Conservation (phyloP, 352 stramenopile genomes). For the Globisporangium sylvaticum region DNA sequence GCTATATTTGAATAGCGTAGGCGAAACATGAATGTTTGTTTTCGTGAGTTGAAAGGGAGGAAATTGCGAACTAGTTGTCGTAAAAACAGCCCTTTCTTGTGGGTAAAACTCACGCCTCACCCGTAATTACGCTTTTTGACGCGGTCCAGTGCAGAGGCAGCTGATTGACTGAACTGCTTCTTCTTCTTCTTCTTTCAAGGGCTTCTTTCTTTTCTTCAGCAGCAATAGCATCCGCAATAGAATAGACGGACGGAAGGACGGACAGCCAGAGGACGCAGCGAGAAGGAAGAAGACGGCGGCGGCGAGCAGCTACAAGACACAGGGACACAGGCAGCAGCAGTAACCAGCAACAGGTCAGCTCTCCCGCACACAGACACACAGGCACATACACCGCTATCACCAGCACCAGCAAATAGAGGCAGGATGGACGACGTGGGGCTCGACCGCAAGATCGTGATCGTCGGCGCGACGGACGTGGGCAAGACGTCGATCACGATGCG, state of each 20-base stretch:
- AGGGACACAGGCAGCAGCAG: not conserved
- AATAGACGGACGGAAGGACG: not conserved
- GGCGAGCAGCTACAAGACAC: not conserved
- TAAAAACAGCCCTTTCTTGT: not conserved
- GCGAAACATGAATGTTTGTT: no score
- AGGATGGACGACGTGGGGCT: slow-evolving; percentile 83
- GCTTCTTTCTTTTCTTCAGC: slow-evolving; percentile 2
- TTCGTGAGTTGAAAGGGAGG: no score
- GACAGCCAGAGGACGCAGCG: not conserved
- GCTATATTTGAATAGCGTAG: no score
- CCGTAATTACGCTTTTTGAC: slow-evolving; percentile 6
- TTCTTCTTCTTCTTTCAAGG: slow-evolving; percentile 4
- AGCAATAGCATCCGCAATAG: not conserved
- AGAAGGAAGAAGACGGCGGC: not conserved
- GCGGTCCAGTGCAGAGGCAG: not conserved
- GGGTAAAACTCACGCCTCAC: not conserved
- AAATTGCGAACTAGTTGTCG: not conserved
- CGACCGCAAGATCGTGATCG: slow-evolving; percentile 87
- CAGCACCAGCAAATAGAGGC: not conserved
- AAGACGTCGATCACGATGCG: slow-evolving; percentile 89
- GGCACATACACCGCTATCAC: not conserved
- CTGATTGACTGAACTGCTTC: not conserved
- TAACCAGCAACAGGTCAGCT: not conserved
- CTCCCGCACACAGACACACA: not conserved
- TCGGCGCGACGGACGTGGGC: slow-evolving; percentile 85